These are phyloP conservation scores for Babesia ovis DNA, from an alignment of 169 alveolate species.

Conservation along the genomic window DNA sequence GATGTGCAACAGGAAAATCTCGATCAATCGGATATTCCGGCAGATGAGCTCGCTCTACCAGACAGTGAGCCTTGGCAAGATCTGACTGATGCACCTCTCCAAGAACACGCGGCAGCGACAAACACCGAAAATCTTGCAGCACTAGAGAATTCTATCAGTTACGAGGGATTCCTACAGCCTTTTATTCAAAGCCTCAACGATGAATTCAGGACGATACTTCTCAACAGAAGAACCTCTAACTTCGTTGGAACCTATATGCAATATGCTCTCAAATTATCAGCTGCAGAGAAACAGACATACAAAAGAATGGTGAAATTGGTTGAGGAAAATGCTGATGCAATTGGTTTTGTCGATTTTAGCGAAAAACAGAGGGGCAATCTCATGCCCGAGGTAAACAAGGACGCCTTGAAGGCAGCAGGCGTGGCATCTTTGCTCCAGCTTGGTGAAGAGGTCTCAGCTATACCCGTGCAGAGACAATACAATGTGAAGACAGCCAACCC, in stretches of 20 bases:
- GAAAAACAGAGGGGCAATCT: constrained; percentile 20
- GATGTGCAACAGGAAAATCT: not conserved
- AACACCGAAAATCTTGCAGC: constrained; percentile 27
- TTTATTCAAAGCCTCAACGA: constrained; percentile 41
- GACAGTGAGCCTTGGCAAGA: not conserved
- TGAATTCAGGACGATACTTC: constrained; percentile 16
- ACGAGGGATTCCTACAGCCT: constrained; percentile 30
- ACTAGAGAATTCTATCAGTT: constrained; percentile 44
- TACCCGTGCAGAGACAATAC: not conserved
- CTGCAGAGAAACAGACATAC: not conserved
- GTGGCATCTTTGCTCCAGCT: constrained; percentile 18
- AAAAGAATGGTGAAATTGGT: constrained; percentile 9
- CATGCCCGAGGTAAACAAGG: constrained; percentile 34
- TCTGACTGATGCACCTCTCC: not conserved
- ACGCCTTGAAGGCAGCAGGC: constrained; percentile 35
- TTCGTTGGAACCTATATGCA: constrained; percentile 19
- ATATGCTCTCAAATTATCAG: constrained; percentile 25
- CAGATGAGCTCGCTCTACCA: not conserved
- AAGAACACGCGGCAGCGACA: constrained; percentile 9
- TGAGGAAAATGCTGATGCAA: constrained; percentile 12
- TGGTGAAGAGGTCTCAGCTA: constrained; percentile 8
- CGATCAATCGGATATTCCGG: not conserved
- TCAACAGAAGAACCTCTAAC: constrained; percentile 5
- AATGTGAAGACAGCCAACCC: not conserved
- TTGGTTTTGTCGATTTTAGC: constrained; percentile 39